Evolutionary conservation across 441 rosid genomes (phyloP), one percentile per base, ranked within the genome.

Genomic region (Adansonia rubrostipa): DNA sequence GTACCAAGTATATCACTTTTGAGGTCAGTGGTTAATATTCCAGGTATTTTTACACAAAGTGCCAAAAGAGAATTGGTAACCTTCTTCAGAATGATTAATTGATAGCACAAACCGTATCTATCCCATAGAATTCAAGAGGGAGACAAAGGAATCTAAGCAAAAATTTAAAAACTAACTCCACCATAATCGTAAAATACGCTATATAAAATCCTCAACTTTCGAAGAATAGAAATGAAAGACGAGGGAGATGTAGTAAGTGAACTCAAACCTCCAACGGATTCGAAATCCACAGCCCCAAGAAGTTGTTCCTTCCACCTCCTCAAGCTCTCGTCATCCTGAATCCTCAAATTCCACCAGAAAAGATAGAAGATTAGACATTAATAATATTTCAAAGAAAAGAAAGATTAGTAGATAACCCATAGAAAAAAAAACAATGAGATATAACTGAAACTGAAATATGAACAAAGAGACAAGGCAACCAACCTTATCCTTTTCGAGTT

Each of bases 291-390:
- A 76, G 80, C 73, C 22, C 91, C 90, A 68, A 88, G 90, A 80
- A 88, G 90, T 77, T 88, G 90, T 73, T 88, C 89, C 79, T 88
- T 88, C 91, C 91, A 88, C 84, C 82, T 88, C 84, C 89, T 88
- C 84, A 88, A 85, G 80, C 91, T 88, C 84, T 88, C 91, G 73
- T 88, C 91, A 75, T 88, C 91, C 91, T 88, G 71, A 73, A 69
- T 40, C 76, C 78, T 76, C 80, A 45, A 66, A 65, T 61, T 61
- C 61, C 75, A 72, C 50, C 81, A 48, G 33, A 60, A 68, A 61
- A 62, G 72, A 78, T 42, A 66, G 76, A 63, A 53, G 77, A 74
- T 73, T 50, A 42, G 9, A 72, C 22, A 33, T 14, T 14, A 73
- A 70, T 40, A 15, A 24, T 56, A 63, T 45, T 65, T 67, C 66